Base-by-base conservation (phyloP, 1,284 basidiomycete genomes). In the Cryptococcus sp. region DNA sequence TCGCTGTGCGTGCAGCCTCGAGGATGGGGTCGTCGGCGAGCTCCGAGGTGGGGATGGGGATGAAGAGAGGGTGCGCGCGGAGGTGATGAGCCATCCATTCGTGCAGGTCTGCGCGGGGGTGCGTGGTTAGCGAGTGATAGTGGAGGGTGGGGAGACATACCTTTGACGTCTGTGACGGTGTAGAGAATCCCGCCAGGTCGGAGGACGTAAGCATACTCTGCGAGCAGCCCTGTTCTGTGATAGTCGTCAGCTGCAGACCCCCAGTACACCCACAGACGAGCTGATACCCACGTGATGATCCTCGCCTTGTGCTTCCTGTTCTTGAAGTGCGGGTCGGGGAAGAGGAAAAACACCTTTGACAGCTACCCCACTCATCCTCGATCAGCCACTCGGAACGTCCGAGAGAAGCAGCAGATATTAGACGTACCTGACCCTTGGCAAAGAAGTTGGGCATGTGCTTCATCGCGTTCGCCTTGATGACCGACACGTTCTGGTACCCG, bases 291-390 rank as follows among this genome's bases (percentile, higher is more conserved):
- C 78, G 93, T 96, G 69, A 97, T 93, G 72, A 98, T 98, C 64
- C 81, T 88, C 80, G 76, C 95, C 80, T 99, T 99, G 82, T 98
- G 95, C 77, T 99, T 99, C 66, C 94, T 86, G 18, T 85, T 83
- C 78, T 99, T 98, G 83, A 99, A 99, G 78, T 98, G 96, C 0
- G 96, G 96, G 77, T 99, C 96, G 36, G 96, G 96, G 77, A 98
- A 98, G 59, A 98, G 84, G 81, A 98, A 98, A 80, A 99, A 99
- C 60, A 99, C 83, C 60, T 96, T 89, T 36, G 87, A 86, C 49
- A 97, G 81, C 65, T 81, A 63, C 16, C 18, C 18, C 15, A 16
- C 11, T 49, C 33, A n/a, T 6, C 28, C 38, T 24, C 39, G 11
- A 46, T 45, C 51, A 52, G 39, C 13, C 5, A 24, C 9, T 42